A percentile compares a stretch with the other conserved stretches of the same genome.
Evolutionary conservation across 176 grass and related monocot genomes (phyloP).

Genomic region (Chloris gayana): DNA sequence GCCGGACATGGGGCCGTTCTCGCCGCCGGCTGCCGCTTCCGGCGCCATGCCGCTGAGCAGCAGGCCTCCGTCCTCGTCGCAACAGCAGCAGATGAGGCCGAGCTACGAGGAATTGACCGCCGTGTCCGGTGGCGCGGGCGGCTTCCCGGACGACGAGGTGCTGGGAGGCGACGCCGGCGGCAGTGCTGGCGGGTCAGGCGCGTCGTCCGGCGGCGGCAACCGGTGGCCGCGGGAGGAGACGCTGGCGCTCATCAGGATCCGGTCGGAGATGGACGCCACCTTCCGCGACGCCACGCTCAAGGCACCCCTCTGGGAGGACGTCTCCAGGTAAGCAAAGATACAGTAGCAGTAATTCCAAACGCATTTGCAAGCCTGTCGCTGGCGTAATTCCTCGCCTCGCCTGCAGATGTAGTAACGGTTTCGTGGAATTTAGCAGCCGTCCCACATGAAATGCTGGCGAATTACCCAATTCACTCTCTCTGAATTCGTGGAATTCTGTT

Average conservation of each 20-base stretch:
- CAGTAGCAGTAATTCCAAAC: not conserved
- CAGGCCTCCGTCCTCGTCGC: slow-evolving; percentile 19
- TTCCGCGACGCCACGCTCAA: slow-evolving; percentile 98
- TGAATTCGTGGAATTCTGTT: not conserved
- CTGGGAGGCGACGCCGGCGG: slow-evolving; percentile 39
- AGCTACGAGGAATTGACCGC: slow-evolving; percentile 43
- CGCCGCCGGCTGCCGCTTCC: not conserved
- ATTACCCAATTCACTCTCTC: slow-evolving; percentile 25
- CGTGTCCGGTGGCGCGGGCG: not conserved
- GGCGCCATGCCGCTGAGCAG: slow-evolving; percentile 47
- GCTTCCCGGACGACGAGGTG: slow-evolving; percentile 52
- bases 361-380: slow-evolving; percentile 16
- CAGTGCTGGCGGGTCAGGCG: slow-evolving; percentile 32
- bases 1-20: slow-evolving; percentile 52
- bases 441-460: slow-evolving; percentile 64
- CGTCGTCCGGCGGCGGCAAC: slow-evolving; percentile 56
- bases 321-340: slow-evolving; percentile 63
- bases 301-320: slow-evolving; percentile 86
- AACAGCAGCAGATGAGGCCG: not conserved
- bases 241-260: slow-evolving; percentile 91
- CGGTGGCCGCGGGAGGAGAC: slow-evolving; percentile 96
- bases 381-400: slow-evolving; percentile 12
- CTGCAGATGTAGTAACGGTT: slow-evolving; percentile 43
- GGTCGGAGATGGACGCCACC: slow-evolving; percentile 93
- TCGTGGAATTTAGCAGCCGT: slow-evolving; percentile 55